Conservation (phyloP, 768 basidiomycete genomes). For the Russula emetica region DNA sequence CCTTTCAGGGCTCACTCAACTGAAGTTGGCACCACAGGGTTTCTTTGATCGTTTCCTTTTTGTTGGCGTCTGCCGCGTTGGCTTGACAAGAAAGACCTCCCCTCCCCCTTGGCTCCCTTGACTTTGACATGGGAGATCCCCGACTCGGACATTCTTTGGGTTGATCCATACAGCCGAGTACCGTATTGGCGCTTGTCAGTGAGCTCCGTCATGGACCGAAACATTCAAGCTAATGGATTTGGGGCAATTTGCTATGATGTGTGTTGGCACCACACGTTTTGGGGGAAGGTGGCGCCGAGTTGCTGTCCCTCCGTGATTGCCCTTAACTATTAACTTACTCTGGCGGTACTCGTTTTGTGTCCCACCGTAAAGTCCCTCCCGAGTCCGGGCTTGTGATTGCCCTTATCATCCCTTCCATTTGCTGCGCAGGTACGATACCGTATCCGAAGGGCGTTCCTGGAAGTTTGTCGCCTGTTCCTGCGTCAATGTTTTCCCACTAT, state of each 20-base stretch:
- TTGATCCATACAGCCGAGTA: too few relatives aligned
- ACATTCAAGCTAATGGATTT: neutral
- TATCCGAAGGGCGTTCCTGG: neutral
- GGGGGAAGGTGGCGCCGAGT: neutral
- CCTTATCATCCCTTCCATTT: neutral
- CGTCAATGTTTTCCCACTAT: neutral
- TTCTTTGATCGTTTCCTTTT: neutral
- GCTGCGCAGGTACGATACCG: neutral
- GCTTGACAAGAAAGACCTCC: neutral
- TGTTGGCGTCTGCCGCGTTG: neutral
- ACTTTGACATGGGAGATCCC: too few relatives aligned
- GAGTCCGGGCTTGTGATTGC: neutral
- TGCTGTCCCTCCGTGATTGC: neutral
- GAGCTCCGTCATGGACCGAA: neutral
- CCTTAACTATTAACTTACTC: neutral
- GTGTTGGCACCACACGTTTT: neutral
- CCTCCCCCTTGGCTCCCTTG: neutral
- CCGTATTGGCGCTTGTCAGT: neutral
- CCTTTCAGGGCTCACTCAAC: neutral
- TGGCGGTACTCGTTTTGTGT: neutral
- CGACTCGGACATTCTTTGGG: too few relatives aligned
- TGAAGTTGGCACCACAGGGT: neutral
- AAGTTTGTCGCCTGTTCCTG: neutral
- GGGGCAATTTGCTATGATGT: neutral
- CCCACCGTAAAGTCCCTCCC: neutral